A percentile compares a stretch with the other conserved stretches of the same genome.
These are phyloP conservation scores for Xerophyta viscosa DNA, from an alignment of 106 monocot genomes.

Conservation along the genomic window DNA sequence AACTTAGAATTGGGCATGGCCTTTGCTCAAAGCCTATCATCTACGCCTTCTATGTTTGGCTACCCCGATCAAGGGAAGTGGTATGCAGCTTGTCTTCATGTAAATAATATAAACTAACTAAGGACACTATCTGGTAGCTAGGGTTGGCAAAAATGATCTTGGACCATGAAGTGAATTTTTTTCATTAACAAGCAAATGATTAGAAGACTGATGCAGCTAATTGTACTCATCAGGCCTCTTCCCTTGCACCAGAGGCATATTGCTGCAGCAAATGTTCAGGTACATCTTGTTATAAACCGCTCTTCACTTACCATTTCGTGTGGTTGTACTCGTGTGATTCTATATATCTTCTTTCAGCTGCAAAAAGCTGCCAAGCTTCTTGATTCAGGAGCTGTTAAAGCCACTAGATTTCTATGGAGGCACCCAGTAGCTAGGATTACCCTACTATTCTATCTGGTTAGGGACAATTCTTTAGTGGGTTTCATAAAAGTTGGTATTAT, in stretches of 20 bases:
- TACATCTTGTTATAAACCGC: constrained; percentile 8
- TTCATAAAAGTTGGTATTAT: not conserved
- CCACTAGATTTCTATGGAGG: constrained; percentile 92
- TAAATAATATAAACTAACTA: too few relatives aligned
- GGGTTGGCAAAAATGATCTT: too few relatives aligned
- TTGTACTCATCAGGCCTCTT: constrained; percentile 52
- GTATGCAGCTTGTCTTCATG: too few relatives aligned
- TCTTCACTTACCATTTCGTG: not conserved
- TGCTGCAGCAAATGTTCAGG: constrained; percentile 77
- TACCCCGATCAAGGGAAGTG: too few relatives aligned
- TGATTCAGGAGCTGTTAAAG: constrained; percentile 91
- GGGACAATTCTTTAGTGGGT: not conserved
- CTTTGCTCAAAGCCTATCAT: too few relatives aligned
- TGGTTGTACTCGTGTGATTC: not conserved
- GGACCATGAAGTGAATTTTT: too few relatives aligned
- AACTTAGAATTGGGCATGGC: too few relatives aligned
- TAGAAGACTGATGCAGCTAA: too few relatives aligned
- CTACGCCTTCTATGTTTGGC: too few relatives aligned
- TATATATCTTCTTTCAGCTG: constrained; percentile 47
- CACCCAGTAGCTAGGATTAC: constrained; percentile 80
- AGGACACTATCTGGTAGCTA: too few relatives aligned
- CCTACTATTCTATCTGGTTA: constrained; percentile 88
- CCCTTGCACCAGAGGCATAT: constrained; percentile 88
- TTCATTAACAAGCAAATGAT: too few relatives aligned
- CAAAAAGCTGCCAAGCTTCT: constrained; percentile 88